A percentile compares a stretch with the other conserved stretches of the same genome.
phyloP scores from a whole-genome alignment of 1,284 basidiomycete species.

The Leccinum griseonigrum region DNA sequence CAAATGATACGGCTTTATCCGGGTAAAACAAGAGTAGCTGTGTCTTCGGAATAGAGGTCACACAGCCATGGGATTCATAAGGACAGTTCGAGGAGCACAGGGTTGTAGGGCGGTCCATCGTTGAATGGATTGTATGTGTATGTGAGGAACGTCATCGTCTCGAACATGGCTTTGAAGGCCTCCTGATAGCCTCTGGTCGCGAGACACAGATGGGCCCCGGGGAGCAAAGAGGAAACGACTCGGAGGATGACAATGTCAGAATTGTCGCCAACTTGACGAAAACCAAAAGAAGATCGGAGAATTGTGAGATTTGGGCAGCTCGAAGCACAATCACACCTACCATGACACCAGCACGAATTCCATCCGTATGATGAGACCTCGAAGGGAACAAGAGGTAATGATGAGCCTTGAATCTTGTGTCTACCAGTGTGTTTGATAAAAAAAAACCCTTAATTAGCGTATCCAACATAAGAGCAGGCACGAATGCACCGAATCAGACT shows the following conservation, averaged over 20 bases:
- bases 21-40: conserved; percentile 80
- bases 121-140: conserved; percentile 79
- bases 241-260: too few species aligned
- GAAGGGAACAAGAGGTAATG: conserved; percentile 96
- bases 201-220: conserved; percentile 62
- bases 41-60: conserved; percentile 77
- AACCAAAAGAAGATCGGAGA: conserved; percentile 89
- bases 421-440: conserved; percentile 25
- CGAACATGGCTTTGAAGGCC: conserved; percentile 91
- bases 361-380: conserved; percentile 90
- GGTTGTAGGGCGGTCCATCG: conserved; percentile 87
- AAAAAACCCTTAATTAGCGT: conserved; percentile 8
- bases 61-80: conserved; percentile 92
- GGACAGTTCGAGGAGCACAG: conserved; percentile 83
- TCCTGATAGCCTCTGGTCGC: conserved; percentile 70
- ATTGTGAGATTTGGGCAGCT: not conserved
- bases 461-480: too few species aligned
- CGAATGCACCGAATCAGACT: too few species aligned
- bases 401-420: conserved; percentile 88
- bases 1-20: conserved; percentile 49
- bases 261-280: conserved; percentile 99
- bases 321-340: conserved; percentile 37
- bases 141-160: conserved; percentile 77
- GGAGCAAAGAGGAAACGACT: conserved; percentile 86
- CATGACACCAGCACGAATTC: conserved; percentile 89